These are phyloP conservation scores for Colletotrichum aenigma DNA, from an alignment of 2,329 filamentous ascomycete genomes.

Conservation along the genomic window DNA sequence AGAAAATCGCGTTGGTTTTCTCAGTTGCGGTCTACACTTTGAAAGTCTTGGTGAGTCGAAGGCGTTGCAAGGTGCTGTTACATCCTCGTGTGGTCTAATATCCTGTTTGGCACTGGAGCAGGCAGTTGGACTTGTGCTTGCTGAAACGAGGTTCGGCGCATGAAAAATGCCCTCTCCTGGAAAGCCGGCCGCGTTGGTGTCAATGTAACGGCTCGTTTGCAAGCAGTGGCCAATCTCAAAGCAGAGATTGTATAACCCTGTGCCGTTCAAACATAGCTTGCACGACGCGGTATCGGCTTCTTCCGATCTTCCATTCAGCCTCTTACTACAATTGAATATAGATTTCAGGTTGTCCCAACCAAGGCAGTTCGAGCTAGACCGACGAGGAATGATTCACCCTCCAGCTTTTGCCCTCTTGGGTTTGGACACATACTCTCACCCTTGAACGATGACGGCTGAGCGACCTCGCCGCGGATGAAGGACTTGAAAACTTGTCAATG, in stretches of 20 bases:
- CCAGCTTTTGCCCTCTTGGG: not conserved
- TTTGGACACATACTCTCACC: not conserved
- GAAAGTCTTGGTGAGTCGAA: not conserved
- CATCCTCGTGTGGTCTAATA: not conserved
- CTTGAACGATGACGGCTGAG: not conserved
- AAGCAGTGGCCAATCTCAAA: not conserved
- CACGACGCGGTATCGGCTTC: not conserved
- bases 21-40: not conserved
- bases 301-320: not conserved
- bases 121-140: not conserved
- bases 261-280: not conserved
- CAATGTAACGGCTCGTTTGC: not conserved
- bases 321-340: not conserved
- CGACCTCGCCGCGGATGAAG: not conserved
- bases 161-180: not conserved
- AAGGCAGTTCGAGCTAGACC: no score
- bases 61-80: not conserved
- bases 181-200: not conserved
- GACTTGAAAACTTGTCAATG: not conserved
- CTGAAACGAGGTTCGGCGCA: not conserved
- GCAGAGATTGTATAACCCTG: not conserved
- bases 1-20: not conserved
- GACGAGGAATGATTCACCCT: no score
- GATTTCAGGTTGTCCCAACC: no score
- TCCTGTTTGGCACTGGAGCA: not conserved